These are phyloP conservation scores for Neofusicoccum parvum DNA, from an alignment of 2,329 filamentous ascomycete genomes.

Conservation along the genomic window DNA sequence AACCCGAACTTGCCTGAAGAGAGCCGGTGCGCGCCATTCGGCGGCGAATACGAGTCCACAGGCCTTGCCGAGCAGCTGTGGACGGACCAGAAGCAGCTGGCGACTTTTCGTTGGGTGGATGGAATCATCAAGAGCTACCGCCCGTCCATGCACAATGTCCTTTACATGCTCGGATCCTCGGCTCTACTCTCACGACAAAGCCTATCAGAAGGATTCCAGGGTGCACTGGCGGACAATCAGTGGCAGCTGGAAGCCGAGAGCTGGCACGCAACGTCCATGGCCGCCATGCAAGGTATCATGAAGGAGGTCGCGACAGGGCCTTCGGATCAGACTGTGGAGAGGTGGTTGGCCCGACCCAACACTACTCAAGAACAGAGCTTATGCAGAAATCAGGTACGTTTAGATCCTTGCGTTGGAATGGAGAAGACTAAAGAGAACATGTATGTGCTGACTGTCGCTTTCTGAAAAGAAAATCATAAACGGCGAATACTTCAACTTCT, in stretches of 20 bases:
- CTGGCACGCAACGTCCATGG: slow-evolving; percentile 18
- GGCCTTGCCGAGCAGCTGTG: no score
- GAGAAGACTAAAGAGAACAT: neutral
- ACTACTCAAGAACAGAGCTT: neutral
- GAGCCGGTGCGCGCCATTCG: neutral
- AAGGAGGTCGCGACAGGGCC: slow-evolving; percentile 17
- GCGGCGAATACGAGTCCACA: neutral
- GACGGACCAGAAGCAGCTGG: neutral
- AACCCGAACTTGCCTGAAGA: slow-evolving; percentile 19
- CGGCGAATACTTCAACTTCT: slow-evolving; percentile 28
- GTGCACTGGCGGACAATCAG: slow-evolving; percentile 17
- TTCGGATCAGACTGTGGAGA: neutral
- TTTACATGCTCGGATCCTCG: neutral
- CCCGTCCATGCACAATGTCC: neutral
- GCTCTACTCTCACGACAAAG: slow-evolving; percentile 13
- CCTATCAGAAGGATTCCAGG: neutral
- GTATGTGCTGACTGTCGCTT: no score
- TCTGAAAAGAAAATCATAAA: slow-evolving; percentile 26
- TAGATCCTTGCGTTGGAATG: neutral
- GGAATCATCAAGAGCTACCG: neutral
- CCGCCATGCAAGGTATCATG: slow-evolving; percentile 20
- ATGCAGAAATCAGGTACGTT: slow-evolving; percentile 21
- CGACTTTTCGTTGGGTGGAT: neutral
- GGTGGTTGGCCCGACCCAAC: neutral
- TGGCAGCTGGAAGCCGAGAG: slow-evolving; percentile 25